Percentiles rank a stretch among this genome's conserved stretches.
Conservation (phyloP, 306 rosid species). For the Dalbergia cultrata region DNA sequence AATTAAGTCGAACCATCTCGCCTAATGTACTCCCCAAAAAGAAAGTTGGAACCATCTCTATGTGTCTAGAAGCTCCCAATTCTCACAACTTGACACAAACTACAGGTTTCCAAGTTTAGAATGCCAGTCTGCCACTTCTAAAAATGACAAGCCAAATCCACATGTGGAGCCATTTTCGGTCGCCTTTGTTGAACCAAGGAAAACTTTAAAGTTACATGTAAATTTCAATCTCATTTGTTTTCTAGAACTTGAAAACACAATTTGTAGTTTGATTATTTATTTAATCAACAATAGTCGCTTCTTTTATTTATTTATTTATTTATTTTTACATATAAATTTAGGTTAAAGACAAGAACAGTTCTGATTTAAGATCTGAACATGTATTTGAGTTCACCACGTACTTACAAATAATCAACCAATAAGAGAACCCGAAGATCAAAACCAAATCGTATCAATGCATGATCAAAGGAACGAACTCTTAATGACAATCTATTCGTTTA, state of each 20-base stretch:
- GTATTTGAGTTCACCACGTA: too few species aligned
- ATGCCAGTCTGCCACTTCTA: not conserved
- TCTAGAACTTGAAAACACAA: not conserved
- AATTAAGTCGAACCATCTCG: not conserved
- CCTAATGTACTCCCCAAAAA: too few species aligned
- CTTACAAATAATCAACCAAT: too few species aligned
- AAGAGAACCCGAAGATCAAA: too few species aligned
- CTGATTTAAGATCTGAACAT: too few species aligned
- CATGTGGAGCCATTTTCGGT: not conserved
- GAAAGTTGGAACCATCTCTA: not conserved
- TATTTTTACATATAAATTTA: too few species aligned
- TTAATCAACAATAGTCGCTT: not conserved
- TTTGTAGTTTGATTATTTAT: not conserved
- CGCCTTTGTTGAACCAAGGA: conserved; percentile 2
- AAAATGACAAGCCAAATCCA: conserved; percentile 12
- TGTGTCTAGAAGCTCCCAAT: conserved; percentile 15
- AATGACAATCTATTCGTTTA: too few species aligned
- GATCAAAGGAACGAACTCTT: too few species aligned
- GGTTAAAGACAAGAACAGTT: too few species aligned
- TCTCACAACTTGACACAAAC: not conserved
- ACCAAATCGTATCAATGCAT: too few species aligned
- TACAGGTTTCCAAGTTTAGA: not conserved
- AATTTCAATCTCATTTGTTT: not conserved
- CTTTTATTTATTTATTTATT: too few species aligned
- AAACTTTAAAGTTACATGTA: not conserved